Conservation (phyloP, 2,329 filamentous ascomycete species). For the Xylaria sp. region DNA sequence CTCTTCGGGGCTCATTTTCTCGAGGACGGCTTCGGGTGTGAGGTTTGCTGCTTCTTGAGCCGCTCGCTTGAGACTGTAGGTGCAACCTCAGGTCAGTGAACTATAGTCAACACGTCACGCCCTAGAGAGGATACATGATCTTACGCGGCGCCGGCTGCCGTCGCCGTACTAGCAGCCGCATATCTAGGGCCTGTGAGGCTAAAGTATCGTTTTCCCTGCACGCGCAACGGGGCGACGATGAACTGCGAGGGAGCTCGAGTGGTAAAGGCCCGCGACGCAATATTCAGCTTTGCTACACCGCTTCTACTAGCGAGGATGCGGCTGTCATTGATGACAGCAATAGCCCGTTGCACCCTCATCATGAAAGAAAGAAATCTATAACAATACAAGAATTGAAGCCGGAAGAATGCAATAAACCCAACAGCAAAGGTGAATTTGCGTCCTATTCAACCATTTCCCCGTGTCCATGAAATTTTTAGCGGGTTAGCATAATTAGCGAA, state of each 20-base stretch:
- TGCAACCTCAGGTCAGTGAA: conserved; percentile 28
- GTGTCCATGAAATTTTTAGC: conserved; percentile 41
- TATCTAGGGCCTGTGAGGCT: conserved; percentile 52
- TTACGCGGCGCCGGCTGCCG: conserved; percentile 55
- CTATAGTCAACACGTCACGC: neutral
- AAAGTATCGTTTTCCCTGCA: conserved; percentile 54
- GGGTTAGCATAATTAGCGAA: conserved; percentile 38
- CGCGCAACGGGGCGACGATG: conserved; percentile 49
- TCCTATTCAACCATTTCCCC: conserved; percentile 7
- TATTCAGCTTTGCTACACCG: conserved; percentile 50
- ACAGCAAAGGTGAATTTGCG: neutral
- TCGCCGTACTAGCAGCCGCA: conserved; percentile 48
- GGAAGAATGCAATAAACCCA: conserved; percentile 26
- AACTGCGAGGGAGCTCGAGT: conserved; percentile 48
- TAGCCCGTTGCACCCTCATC: conserved; percentile 56
- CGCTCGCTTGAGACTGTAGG: conserved; percentile 58
- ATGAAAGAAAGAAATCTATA: conserved; percentile 37
- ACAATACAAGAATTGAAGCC: conserved; percentile 32
- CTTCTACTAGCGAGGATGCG: conserved; percentile 51
- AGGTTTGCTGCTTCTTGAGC: conserved; percentile 65
- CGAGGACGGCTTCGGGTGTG: conserved; percentile 72
- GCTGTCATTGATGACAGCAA: conserved; percentile 54
- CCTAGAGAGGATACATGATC: conserved; percentile 28
- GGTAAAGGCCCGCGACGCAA: conserved; percentile 47
- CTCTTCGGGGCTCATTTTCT: conserved; percentile 84